Conservation (phyloP, 2,329 filamentous ascomycete species). For the Aspergillus pseudoglaucus region DNA sequence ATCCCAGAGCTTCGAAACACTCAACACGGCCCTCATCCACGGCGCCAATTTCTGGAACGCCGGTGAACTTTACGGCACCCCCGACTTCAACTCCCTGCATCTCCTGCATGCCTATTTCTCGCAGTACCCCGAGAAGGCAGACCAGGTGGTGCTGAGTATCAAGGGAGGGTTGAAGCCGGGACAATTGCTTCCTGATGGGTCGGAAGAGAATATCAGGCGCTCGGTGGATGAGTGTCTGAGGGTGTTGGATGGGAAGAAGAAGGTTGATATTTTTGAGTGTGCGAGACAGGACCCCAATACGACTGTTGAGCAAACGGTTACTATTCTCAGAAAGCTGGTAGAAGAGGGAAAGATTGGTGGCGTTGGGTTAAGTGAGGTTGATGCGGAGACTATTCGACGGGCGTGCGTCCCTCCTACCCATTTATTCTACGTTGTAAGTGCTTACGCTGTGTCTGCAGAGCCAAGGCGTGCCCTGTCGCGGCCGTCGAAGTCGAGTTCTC, state of each 20-base stretch:
- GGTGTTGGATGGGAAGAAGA: slow-evolving; percentile 51
- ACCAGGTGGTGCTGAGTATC: slow-evolving; percentile 55
- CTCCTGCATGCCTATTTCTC: slow-evolving; percentile 58
- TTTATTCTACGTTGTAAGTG: slow-evolving; percentile 1
- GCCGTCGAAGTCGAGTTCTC: slow-evolving; percentile 58
- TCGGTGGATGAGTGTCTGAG: slow-evolving; percentile 54
- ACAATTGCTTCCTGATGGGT: slow-evolving; percentile 43
- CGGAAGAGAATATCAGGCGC: slow-evolving; percentile 48
- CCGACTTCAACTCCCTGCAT: slow-evolving; percentile 53
- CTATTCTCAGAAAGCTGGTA: slow-evolving; percentile 32
- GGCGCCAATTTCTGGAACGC: slow-evolving; percentile 55
- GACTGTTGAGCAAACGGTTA: slow-evolving; percentile 44
- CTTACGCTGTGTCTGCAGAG: slow-evolving; percentile 23
- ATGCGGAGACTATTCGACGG: slow-evolving; percentile 39
- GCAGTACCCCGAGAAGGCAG: slow-evolving; percentile 57
- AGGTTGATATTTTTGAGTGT: slow-evolving; percentile 56
- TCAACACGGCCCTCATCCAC: slow-evolving; percentile 48
- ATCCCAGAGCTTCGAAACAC: slow-evolving; percentile 42
- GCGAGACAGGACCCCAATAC: slow-evolving; percentile 50
- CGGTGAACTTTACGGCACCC: slow-evolving; percentile 58
- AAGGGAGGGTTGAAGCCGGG: slow-evolving; percentile 49
- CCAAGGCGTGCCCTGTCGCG: slow-evolving; percentile 49
- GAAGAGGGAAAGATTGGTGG: slow-evolving; percentile 41
- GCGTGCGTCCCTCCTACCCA: slow-evolving; percentile 22
- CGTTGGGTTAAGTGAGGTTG: slow-evolving; percentile 39